phyloP scores from a whole-genome alignment of 371 early-diverging fungal species.

The Synchytrium microbalum region DNA sequence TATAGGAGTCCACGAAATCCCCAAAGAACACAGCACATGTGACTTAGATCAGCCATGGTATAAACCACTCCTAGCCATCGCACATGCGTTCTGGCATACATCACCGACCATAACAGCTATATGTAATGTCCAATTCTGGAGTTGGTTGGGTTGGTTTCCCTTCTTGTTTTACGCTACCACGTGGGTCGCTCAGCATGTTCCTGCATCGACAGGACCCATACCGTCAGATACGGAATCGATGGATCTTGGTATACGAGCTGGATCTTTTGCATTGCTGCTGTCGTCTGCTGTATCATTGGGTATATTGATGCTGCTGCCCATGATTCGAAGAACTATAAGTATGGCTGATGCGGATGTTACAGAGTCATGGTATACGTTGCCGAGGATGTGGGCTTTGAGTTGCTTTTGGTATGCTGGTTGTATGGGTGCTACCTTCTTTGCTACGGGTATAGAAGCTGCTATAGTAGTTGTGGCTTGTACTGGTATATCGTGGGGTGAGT shows the following conservation, averaged over 20 bases:
- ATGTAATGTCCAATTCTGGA: slow-evolving; percentile 83
- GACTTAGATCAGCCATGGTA: slow-evolving; percentile 16
- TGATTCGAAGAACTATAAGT: slow-evolving; percentile 11
- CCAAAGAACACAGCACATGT: slow-evolving; percentile 4
- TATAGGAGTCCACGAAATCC: slow-evolving; percentile 47
- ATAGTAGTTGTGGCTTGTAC: slow-evolving; percentile 59
- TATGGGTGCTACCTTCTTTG: slow-evolving; percentile 58
- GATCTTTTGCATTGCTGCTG: slow-evolving; percentile 31
- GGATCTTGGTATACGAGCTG: slow-evolving; percentile 9
- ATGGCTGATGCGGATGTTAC: not conserved
- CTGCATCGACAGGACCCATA: not conserved
- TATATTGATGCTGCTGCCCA: slow-evolving; percentile 65
- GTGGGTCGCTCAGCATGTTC: slow-evolving; percentile 22
- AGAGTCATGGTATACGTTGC: slow-evolving; percentile 31
- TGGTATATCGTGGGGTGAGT: slow-evolving; percentile 72
- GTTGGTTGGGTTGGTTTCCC: slow-evolving; percentile 96
- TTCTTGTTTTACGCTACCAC: slow-evolving; percentile 76
- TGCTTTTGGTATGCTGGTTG: slow-evolving; percentile 57
- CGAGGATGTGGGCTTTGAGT: slow-evolving; percentile 60
- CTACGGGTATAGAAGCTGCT: slow-evolving; percentile 44
- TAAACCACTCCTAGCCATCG: slow-evolving; percentile 22
- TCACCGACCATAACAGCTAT: slow-evolving; percentile 65
- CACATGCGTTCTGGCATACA: slow-evolving; percentile 37
- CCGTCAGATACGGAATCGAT: not conserved
- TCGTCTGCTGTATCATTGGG: slow-evolving; percentile 68